These are phyloP conservation scores for Ceratobasidium papillatum DNA, from an alignment of 1,284 basidiomycete species.

Conservation along the genomic window DNA sequence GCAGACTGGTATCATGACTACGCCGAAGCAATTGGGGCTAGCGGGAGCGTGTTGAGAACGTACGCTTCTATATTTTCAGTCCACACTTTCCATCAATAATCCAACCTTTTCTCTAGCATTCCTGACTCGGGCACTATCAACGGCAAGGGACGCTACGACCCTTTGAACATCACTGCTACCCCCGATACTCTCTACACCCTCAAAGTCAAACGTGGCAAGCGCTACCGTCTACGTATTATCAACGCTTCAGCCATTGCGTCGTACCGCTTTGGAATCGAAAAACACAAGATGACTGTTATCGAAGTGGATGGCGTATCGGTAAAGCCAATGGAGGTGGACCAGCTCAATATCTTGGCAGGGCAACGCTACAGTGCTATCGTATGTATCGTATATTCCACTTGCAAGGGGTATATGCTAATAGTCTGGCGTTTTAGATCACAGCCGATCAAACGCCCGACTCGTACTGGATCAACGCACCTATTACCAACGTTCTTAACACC, in stretches of 20 bases:
- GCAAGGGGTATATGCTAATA: not conserved
- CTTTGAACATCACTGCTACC: slow-evolving; percentile 13
- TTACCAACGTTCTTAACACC: slow-evolving; percentile 46
- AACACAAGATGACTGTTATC: slow-evolving; percentile 54
- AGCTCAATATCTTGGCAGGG: slow-evolving; percentile 54
- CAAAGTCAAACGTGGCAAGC: slow-evolving; percentile 58
- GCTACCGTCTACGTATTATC: slow-evolving; percentile 59
- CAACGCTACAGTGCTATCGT: slow-evolving; percentile 56
- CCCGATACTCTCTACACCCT: slow-evolving; percentile 34
- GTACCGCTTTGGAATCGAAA: slow-evolving; percentile 53
- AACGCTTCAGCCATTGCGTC: slow-evolving; percentile 46
- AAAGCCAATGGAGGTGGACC: slow-evolving; percentile 51
- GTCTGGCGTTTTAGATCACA: slow-evolving; percentile 47
- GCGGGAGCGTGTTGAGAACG: slow-evolving; percentile 3
- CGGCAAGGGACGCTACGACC: slow-evolving; percentile 45
- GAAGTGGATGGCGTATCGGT: slow-evolving; percentile 52
- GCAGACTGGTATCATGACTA: slow-evolving; percentile 32
- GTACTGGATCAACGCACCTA: slow-evolving; percentile 56
- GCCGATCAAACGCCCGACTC: slow-evolving; percentile 56
- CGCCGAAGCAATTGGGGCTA: slow-evolving; percentile 16
- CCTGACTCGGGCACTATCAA: slow-evolving; percentile 54
- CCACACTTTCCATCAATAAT: not conserved
- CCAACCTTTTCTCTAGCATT: slow-evolving; percentile 41
- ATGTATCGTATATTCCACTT: slow-evolving; percentile 27
- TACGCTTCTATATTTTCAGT: not conserved